Conservation (phyloP, 2,329 filamentous ascomycete species). For the Calonectria fujianensis region DNA sequence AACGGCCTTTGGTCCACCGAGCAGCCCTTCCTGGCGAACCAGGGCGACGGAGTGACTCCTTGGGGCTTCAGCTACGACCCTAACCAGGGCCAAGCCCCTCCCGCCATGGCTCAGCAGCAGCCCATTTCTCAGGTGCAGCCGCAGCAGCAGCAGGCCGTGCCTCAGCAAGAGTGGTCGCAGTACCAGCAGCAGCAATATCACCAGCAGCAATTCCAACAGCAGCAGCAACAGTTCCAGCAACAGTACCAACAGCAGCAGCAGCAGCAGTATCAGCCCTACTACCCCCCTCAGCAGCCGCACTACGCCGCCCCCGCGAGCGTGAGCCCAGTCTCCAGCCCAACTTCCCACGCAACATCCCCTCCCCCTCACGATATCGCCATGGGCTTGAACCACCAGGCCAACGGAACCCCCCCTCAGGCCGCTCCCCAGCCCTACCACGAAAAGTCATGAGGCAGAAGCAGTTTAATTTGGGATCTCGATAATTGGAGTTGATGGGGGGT, state of each 20-base stretch:
- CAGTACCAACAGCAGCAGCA: conserved; percentile 9
- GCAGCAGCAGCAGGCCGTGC: conserved; percentile 22
- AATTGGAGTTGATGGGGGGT: neutral
- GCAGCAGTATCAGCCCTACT: conserved; percentile 8
- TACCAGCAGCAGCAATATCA: conserved; percentile 33
- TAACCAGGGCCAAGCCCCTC: conserved; percentile 27
- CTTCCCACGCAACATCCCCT: conserved; percentile 42
- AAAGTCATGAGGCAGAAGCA: conserved; percentile 43
- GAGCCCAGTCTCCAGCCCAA: conserved; percentile 24
- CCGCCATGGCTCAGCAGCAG: conserved; percentile 34
- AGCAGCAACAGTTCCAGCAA: conserved; percentile 25
- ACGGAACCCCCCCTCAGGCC: conserved; percentile 51
- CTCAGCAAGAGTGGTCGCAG: conserved; percentile 27
- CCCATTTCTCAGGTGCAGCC: neutral
- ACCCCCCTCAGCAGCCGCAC: conserved; percentile 22
- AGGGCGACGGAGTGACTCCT: conserved; percentile 39
- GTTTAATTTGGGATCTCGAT: neutral
- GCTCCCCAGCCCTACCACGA: conserved; percentile 49
- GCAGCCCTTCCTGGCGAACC: conserved; percentile 41
- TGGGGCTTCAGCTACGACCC: conserved; percentile 49
- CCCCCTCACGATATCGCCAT: conserved; percentile 56
- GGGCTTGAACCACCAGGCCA: conserved; percentile 58
- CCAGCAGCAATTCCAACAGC: conserved; percentile 28
- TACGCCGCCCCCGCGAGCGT: conserved; percentile 1
- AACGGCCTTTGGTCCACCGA: conserved; percentile 55